These are phyloP conservation scores for Spirogloea muscicola DNA, from an alignment of 139 green algal genomes.

Conservation along the genomic window DNA sequence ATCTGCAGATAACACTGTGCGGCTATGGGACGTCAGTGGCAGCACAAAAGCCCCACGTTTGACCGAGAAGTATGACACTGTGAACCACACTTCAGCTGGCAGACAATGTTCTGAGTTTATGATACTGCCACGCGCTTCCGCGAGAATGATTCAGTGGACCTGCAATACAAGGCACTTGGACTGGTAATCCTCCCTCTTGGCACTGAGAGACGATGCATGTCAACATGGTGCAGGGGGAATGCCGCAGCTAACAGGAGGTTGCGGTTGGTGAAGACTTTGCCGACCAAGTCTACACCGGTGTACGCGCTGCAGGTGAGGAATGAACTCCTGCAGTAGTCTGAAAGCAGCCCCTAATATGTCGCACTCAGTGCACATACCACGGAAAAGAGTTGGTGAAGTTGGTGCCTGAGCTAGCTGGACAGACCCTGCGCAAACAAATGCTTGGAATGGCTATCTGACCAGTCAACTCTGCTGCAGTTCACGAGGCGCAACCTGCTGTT, in stretches of 20 bases:
- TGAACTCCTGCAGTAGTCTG: too few relatives aligned
- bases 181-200: too few relatives aligned
- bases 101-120: not conserved
- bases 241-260: not conserved
- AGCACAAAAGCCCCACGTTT: not conserved
- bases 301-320: constrained; percentile 23
- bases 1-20: constrained; percentile 67
- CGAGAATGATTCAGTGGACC: too few relatives aligned
- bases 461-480: constrained; percentile 13
- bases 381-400: not conserved
- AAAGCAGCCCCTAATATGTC: not conserved
- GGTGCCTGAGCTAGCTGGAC: too few relatives aligned
- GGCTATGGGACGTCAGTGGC: constrained; percentile 61
- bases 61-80: not conserved
- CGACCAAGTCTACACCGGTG: constrained; percentile 43
- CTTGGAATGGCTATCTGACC: not conserved
- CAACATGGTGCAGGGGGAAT: not conserved
- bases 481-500: constrained; percentile 30
- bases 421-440: not conserved
- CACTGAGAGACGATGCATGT: too few relatives aligned
- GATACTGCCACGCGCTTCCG: not conserved
- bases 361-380: not conserved
- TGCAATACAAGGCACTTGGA: too few relatives aligned
- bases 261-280: constrained; percentile 38
- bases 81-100: not conserved